Conservation (phyloP, 441 rosid genomes). For the Rhodomyrtus psidioides region DNA sequence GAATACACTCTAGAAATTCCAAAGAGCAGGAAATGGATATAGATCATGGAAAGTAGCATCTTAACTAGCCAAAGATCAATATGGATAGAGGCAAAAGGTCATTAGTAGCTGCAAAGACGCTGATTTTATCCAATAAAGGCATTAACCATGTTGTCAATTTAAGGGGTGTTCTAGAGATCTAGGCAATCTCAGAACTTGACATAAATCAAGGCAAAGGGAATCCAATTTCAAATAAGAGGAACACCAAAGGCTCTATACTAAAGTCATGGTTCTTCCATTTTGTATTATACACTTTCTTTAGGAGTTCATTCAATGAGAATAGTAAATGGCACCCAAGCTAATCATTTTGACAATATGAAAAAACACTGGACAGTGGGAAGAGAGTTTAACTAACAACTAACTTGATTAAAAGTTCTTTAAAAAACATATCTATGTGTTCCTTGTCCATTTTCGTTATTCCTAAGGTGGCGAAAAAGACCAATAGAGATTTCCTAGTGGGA, state of each 20-base stretch:
- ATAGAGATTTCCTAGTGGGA: background rate
- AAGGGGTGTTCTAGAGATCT: background rate
- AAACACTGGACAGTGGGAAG: background rate
- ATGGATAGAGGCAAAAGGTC: background rate
- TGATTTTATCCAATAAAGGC: background rate
- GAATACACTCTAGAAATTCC: background rate
- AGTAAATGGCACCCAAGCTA: background rate
- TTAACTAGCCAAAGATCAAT: background rate
- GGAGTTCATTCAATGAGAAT: background rate
- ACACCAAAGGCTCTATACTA: background rate
- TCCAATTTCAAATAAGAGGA: background rate
- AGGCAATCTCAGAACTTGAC: background rate
- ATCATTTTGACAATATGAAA: background rate
- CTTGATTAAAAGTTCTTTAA: background rate
- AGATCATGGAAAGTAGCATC: background rate
- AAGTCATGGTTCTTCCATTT: background rate
- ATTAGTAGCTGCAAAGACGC: background rate
- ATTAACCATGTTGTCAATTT: background rate
- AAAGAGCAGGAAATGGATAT: background rate
- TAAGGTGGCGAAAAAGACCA: background rate
- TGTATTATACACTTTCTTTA: background rate
- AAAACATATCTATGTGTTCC: background rate
- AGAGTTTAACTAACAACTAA: background rate
- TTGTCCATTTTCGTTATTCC: background rate
- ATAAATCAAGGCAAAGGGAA: background rate